Percentiles rank a stretch among this genome's conserved stretches.
Conservation (phyloP, 2,329 filamentous ascomycete genomes). For the Triangularia setosa region DNA sequence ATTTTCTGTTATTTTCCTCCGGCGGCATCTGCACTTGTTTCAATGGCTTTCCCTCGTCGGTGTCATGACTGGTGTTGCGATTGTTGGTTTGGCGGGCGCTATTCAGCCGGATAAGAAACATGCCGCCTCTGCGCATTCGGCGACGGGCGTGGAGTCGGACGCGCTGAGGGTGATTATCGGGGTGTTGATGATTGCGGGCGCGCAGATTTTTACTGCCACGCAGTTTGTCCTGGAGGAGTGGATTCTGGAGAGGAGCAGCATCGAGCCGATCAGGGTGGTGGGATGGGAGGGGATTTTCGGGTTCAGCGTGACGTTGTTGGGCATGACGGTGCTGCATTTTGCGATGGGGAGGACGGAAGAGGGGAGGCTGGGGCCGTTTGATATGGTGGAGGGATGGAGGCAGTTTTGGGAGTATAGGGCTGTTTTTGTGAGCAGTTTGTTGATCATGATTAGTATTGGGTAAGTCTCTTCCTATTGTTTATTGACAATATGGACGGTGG, state of each 20-base stretch:
- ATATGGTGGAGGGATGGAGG: constrained; percentile 78
- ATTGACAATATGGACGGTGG: neutral
- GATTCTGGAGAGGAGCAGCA: constrained; percentile 64
- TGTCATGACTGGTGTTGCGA: constrained; percentile 80
- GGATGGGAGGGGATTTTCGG: constrained; percentile 97
- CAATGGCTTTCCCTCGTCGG: constrained; percentile 88
- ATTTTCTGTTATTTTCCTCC: constrained; percentile 89
- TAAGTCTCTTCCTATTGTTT: constrained; percentile 43
- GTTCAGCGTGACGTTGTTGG: constrained; percentile 71
- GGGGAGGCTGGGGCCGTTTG: constrained; percentile 81
- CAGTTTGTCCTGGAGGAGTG: constrained; percentile 96
- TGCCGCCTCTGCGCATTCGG: constrained; percentile 31
- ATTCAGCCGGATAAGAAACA: constrained; percentile 67
- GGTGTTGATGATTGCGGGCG: constrained; percentile 84
- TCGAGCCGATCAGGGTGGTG: constrained; percentile 83
- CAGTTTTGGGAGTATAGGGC: constrained; percentile 70
- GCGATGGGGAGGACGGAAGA: constrained; percentile 69
- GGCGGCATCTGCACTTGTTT: constrained; percentile 73
- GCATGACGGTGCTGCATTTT: constrained; percentile 77
- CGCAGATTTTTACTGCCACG: constrained; percentile 93
- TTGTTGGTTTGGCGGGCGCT: constrained; percentile 86
- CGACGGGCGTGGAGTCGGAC: constrained; percentile 39
- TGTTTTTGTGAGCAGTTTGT: constrained; percentile 71
- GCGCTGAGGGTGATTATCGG: constrained; percentile 72
- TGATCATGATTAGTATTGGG: constrained; percentile 98